These are phyloP conservation scores for Hemileccinum impolitum DNA, from an alignment of 768 basidiomycete species.

Conservation along the genomic window DNA sequence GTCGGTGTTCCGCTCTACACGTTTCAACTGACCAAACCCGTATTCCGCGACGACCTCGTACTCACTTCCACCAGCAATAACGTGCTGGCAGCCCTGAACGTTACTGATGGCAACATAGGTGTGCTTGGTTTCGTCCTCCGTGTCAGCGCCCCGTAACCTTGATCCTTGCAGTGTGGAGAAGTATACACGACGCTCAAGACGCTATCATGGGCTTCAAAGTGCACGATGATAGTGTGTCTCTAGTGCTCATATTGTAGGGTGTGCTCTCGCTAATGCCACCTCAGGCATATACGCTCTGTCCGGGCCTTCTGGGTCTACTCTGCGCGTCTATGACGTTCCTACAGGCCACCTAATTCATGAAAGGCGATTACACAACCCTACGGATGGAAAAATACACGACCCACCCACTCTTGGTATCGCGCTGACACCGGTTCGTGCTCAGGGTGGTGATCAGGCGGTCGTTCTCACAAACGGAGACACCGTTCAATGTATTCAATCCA, in stretches of 20 bases:
- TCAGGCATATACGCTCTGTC: slow-evolving; percentile 72
- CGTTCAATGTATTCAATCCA: slow-evolving; percentile 48
- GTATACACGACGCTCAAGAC: slow-evolving; percentile 70
- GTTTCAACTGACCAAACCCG: background rate
- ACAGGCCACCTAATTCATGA: slow-evolving; percentile 70
- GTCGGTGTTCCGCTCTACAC: slow-evolving; percentile 68
- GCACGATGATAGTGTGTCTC: slow-evolving; percentile 51
- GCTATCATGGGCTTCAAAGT: slow-evolving; percentile 61
- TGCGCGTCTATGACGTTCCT: slow-evolving; percentile 62
- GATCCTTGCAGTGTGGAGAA: slow-evolving; percentile 65
- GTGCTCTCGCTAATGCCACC: background rate
- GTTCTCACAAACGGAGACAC: slow-evolving; percentile 60
- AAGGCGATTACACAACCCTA: slow-evolving; percentile 50
- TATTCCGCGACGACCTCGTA: slow-evolving; percentile 58
- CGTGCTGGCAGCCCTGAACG: slow-evolving; percentile 71
- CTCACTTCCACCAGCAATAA: slow-evolving; percentile 69
- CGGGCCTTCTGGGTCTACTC: slow-evolving; percentile 64
- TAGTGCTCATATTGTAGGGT: background rate
- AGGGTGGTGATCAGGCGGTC: slow-evolving; percentile 26
- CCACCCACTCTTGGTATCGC: slow-evolving; percentile 55
- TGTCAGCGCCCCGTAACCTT: background rate
- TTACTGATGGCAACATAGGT: slow-evolving; percentile 71
- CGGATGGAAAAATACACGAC: slow-evolving; percentile 44
- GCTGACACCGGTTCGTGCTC: slow-evolving; percentile 38
- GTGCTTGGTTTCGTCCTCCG: slow-evolving; percentile 4